Evolutionary conservation across 306 rosid genomes (phyloP).

Genomic region (Prunus mume): DNA sequence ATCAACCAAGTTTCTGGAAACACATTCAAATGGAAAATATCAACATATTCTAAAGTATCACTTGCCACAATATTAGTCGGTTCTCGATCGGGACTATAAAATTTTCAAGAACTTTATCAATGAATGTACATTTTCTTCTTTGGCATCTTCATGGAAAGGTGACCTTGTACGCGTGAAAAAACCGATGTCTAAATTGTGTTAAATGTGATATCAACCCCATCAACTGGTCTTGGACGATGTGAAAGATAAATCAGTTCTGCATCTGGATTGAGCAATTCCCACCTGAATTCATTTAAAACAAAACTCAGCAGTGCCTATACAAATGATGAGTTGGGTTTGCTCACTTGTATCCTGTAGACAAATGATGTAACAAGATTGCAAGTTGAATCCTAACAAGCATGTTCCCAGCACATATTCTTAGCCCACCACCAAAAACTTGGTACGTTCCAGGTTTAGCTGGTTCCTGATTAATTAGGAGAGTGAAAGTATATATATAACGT

Average conservation of each 20-base stretch:
- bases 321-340: background rate
- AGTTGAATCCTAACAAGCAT: slow-evolving; percentile 39
- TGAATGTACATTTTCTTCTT: too few species aligned
- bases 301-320: background rate
- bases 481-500: background rate
- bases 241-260: slow-evolving; percentile 26
- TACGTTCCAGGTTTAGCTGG: slow-evolving; percentile 21
- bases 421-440: slow-evolving; percentile 37
- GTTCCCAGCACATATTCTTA: slow-evolving; percentile 40
- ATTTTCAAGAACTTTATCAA: too few species aligned
- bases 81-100: too few species aligned
- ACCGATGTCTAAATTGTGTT: slow-evolving; percentile 21
- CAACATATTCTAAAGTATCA: too few species aligned
- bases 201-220: slow-evolving; percentile 30
- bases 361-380: slow-evolving; percentile 37
- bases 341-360: slow-evolving; percentile 37
- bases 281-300: background rate
- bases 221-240: slow-evolving; percentile 31
- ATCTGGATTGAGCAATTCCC: slow-evolving; percentile 5
- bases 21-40: too few species aligned
- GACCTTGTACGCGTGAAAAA: too few species aligned
- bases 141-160: too few species aligned
- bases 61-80: too few species aligned
- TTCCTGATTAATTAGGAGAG: slow-evolving; percentile 8
- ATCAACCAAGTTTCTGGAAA: too few species aligned